Evolutionary conservation across 306 rosid genomes (phyloP).

Genomic region (Fagus sylvatica): DNA sequence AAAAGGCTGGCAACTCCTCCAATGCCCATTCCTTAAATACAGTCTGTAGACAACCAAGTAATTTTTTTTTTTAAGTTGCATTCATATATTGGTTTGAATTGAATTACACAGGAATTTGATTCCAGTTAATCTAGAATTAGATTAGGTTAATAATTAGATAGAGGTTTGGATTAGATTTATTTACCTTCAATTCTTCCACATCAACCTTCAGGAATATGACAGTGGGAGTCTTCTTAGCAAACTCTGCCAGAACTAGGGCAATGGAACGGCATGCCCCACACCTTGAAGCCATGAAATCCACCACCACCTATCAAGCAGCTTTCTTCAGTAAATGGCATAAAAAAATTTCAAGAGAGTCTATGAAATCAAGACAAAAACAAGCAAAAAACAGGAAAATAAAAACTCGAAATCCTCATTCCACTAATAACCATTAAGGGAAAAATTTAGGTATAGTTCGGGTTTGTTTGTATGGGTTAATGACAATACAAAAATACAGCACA

Average conservation of each 20-base stretch:
- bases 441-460: no score
- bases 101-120: no score
- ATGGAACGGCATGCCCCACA: slow-evolving; percentile 85
- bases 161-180: not conserved
- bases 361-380: not conserved
- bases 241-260: slow-evolving; percentile 62
- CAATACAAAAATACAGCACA: no score
- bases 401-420: not conserved
- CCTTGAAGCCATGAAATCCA: slow-evolving; percentile 92
- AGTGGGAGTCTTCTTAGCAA: slow-evolving; percentile 47
- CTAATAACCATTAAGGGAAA: no score
- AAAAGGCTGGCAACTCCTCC: slow-evolving; percentile 78
- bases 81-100: not conserved
- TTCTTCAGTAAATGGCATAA: not conserved
- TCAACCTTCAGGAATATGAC: slow-evolving; percentile 79
- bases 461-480: no score
- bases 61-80: not conserved
- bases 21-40: slow-evolving; percentile 63
- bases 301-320: slow-evolving; percentile 57
- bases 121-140: no score
- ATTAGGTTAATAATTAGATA: no score
- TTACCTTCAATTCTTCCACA: slow-evolving; percentile 73
- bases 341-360: not conserved
- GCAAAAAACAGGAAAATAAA: not conserved
- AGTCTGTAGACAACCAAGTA: slow-evolving; percentile 25